These are phyloP conservation scores for Waltiozyma sp. DNA, from an alignment of 1,139 yeast genomes.

Conservation along the genomic window DNA sequence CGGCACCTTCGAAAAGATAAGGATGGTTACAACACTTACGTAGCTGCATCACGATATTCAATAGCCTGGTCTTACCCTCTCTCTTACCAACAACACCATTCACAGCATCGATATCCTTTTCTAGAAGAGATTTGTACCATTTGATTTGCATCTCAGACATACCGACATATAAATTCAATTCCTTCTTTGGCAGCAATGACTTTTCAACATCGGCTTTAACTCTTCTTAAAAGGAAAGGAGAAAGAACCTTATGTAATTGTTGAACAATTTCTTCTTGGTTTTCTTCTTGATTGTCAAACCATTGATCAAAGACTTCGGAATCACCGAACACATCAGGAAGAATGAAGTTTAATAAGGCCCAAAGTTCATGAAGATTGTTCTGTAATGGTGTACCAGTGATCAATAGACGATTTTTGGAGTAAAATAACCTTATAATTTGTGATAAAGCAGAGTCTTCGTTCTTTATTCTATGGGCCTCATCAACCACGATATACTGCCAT, in stretches of 20 bases:
- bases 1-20: conserved; percentile 93
- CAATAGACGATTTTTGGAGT: conserved; percentile 71
- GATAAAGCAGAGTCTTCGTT: conserved; percentile 87
- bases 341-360: conserved; percentile 87
- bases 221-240: conserved; percentile 82
- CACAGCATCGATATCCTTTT: conserved; percentile 92
- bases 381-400: conserved; percentile 97
- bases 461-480: conserved; percentile 94
- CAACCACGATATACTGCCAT: conserved; percentile 92
- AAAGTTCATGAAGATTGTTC: conserved; percentile 85
- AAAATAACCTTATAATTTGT: conserved; percentile 78
- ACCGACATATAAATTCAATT: conserved; percentile 80
- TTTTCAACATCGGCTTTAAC: conserved; percentile 90
- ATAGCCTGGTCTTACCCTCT: conserved; percentile 80
- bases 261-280: conserved; percentile 73
- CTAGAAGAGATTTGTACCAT: conserved; percentile 84
- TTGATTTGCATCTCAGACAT: conserved; percentile 90
- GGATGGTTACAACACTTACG: conserved; percentile 97
- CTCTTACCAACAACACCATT: conserved; percentile 84
- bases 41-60: conserved; percentile 93
- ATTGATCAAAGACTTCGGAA: conserved; percentile 78
- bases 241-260: conserved; percentile 72
- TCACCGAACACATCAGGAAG: conserved; percentile 93
- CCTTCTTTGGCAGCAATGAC: conserved; percentile 82
- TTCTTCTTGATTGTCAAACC: conserved; percentile 52